Base-by-base conservation (phyloP, 2,329 filamentous ascomycete species). In the Nothophoma quercina region DNA sequence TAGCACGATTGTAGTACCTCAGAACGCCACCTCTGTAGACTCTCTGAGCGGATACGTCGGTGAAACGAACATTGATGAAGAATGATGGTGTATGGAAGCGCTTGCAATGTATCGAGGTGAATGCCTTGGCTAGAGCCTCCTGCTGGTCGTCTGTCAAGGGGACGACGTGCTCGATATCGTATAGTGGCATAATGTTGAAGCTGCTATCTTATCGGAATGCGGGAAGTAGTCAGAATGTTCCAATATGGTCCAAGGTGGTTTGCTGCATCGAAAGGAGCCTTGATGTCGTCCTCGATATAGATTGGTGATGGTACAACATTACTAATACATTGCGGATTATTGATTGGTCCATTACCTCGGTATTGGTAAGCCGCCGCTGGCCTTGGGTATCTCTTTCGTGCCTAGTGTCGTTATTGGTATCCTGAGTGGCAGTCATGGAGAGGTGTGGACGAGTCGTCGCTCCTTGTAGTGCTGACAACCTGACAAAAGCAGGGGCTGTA, bases 51-150 rank as follows among this genome's bases (percentile, higher is more conserved):
- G 48, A 40, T 4, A 44, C 26, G 19, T 39, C 33, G n/a, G 40
- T 51, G 7, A 51, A 51, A 10, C 34, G 34, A 5, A 51, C 40
- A 12, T 40, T 51, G 21, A 51, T 29, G 16, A 51, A 40, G 48
- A 39, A 44, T 1, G 48, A 39, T 7, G 48, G 28, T 4, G 34
- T 45, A 13, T 51, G 47, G 21, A 51, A 51, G 21, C 47, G 47
- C 26, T 9, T 22, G 39, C 40, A 38, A 28, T 44, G 33, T 1
- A 44, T 38, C 7, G 21, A 30, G 10, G 40, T 51, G 8, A 39
- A 51, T 6, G 40, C 32, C 18, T 44, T 32, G 15, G 47, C 47
- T 13, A 51, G 26, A 7, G 34, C 39, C 19, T 43, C 39, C 19
- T 44, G 47, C 15, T 51, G 47, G 10, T 8, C 22, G 3, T 38